A percentile compares a stretch with the other conserved stretches of the same genome.
Conservation (phyloP, 1,139 yeast species). For the Pichia sorboxylosa region DNA sequence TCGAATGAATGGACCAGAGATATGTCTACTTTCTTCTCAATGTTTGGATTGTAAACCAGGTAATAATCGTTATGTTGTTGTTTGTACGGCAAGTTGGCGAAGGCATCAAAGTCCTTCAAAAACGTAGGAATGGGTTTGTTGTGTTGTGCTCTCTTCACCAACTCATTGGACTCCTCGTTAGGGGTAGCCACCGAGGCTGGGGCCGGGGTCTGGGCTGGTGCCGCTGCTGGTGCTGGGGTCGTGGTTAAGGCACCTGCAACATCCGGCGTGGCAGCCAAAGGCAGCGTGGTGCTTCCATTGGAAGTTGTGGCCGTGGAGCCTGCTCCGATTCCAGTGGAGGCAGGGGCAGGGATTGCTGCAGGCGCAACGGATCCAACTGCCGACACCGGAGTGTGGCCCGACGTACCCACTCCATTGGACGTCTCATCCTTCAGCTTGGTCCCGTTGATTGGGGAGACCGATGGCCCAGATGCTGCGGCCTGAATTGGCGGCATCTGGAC, state of each 20-base stretch:
- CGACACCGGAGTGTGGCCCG: slow-evolving; percentile 4
- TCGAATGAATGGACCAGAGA: slow-evolving; percentile 83
- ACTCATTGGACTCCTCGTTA: slow-evolving; percentile 9
- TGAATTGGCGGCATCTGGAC: slow-evolving; percentile 24
- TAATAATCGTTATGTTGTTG: slow-evolving; percentile 83
- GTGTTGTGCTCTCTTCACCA: slow-evolving; percentile 37
- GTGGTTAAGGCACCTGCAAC: slow-evolving; percentile 1
- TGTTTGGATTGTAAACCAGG: slow-evolving; percentile 83
- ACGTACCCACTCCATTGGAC: slow-evolving; percentile 17
- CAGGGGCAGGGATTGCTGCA: neutral
- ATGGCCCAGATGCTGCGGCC: slow-evolving; percentile 22
- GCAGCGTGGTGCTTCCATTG: neutral
- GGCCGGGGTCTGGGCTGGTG: neutral
- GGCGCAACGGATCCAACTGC: neutral
- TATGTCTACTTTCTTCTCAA: slow-evolving; percentile 65
- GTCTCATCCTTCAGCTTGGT: no score
- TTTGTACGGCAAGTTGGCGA: slow-evolving; percentile 66
- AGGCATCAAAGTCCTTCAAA: slow-evolving; percentile 70
- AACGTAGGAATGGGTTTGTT: slow-evolving; percentile 73
- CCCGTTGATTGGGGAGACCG: slow-evolving; percentile 16
- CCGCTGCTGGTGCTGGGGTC: slow-evolving; percentile 2
- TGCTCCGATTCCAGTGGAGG: neutral
- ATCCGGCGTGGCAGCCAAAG: neutral
- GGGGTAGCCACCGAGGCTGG: slow-evolving; percentile 12
- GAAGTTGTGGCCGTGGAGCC: neutral